Evolutionary conservation across 2,329 filamentous ascomycete genomes (phyloP).

Genomic region (Aciculosporium take): DNA sequence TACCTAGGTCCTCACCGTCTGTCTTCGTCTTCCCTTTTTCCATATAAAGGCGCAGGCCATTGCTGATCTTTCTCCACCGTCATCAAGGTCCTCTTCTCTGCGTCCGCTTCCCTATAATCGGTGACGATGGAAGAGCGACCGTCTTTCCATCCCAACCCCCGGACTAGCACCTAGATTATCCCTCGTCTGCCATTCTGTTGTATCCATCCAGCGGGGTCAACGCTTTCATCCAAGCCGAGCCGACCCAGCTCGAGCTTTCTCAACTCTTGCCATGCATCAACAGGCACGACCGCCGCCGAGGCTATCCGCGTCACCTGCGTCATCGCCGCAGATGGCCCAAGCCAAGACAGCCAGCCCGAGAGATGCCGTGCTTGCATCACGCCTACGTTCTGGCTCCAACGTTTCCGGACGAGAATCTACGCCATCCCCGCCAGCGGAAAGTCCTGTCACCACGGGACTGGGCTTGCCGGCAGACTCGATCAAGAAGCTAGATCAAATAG

Average conservation of each 20-base stretch:
- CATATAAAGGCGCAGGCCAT: not conserved
- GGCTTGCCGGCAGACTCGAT: conserved; percentile 51
- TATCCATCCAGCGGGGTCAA: not conserved
- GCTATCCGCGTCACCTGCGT: conserved; percentile 53
- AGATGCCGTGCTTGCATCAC: conserved; percentile 37
- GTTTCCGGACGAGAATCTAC: conserved; percentile 24
- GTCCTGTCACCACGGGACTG: conserved; percentile 29
- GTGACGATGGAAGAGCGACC: conserved; percentile 7
- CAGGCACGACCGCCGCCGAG: conserved; percentile 64
- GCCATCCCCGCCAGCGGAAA: conserved; percentile 35
- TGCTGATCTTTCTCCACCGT: not conserved
- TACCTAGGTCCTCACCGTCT: not conserved
- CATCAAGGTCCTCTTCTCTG: not conserved
- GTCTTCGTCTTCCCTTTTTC: not conserved
- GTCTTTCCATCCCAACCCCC: not conserved
- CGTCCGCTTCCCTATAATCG: not conserved
- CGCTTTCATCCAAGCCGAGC: conserved; percentile 1
- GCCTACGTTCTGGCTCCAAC: conserved; percentile 30
- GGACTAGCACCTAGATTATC: not conserved
- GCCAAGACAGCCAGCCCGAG: conserved; percentile 59
- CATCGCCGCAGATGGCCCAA: conserved; percentile 50
- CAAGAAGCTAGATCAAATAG: conserved; percentile 81
- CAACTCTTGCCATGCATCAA: conserved; percentile 65
- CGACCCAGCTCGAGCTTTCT: conserved; percentile 4
- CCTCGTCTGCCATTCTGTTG: not conserved